Base-by-base conservation (phyloP, 1,284 basidiomycete genomes). In the Ceratobasidium sp. region DNA sequence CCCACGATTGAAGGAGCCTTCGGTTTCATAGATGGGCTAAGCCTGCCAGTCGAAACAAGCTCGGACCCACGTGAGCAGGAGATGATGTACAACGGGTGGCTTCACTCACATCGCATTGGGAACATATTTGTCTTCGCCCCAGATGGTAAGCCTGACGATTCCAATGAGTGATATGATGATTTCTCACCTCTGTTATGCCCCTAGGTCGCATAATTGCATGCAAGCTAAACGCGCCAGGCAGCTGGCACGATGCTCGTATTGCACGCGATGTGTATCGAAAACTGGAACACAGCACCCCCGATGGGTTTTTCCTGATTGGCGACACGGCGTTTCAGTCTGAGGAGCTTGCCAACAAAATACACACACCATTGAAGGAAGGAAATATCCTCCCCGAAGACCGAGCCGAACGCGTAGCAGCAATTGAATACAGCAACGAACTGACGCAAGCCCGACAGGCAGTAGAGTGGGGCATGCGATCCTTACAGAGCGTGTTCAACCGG, bases 31-130 rank as follows among this genome's bases (percentile, higher is more conserved):
- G 83, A 85, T 77, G 84, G 84, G 0, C 67, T 85, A 5, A 84
- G 84, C 58, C 63, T 85, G 1, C 79, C 80, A 1, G 79, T 81
- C 0, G 80, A 81, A 18, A 73, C 70, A 0, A 82, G 83, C 0
- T 75, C 76, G 53, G 86, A 90, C 82, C 78, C 81, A 1, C 86
- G 87, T 13, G 82, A 88, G 1, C 86, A 89, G 80, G 89, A 90
- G 83, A 84, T 86, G 0, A 89, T 86, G 5, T 89, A 85, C 79
- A 89, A 89, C 84, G 86, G 88, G 0, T 90, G 88, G 88, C 69
- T 86, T 0, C 83, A 85, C 64, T 84, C 83, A 0, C 88, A 89
- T 77, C 87, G 83, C 55, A 77, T 86, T 2, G 86, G 84, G 77
- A 80, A 64, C 78, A 81, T 85, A 0, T 26, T 85, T 39, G 81